phyloP scores from a whole-genome alignment of 2,329 filamentous ascomycete species.

The Phoma sp. region DNA sequence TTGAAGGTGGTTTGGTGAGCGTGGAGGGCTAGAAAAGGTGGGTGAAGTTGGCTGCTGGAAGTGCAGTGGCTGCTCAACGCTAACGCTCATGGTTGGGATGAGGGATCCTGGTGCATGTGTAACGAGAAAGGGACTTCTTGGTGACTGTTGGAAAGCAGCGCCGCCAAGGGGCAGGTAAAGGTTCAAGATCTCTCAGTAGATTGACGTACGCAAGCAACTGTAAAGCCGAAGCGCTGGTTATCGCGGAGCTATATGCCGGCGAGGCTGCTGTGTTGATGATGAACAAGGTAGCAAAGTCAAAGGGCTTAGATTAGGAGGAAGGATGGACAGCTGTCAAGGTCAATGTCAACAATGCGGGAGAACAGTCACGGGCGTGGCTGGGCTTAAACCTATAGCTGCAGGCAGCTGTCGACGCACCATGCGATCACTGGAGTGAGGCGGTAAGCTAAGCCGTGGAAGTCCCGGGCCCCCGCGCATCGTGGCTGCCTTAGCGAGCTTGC shows the following conservation, averaged over 20 bases:
- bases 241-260: background rate
- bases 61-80: conserved; percentile 48
- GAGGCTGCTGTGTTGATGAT: conserved; percentile 1
- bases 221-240: background rate
- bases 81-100: conserved; percentile 49
- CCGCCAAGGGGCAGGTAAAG: background rate
- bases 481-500: conserved; percentile 14
- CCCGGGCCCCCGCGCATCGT: conserved; percentile 21
- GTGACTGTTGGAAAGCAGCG: background rate
- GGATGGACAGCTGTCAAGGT: background rate
- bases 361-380: conserved; percentile 31
- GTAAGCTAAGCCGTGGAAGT: conserved; percentile 25
- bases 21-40: conserved; percentile 42
- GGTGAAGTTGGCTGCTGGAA: conserved; percentile 48
- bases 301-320: background rate
- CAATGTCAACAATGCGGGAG: background rate
- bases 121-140: background rate
- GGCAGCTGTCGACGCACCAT: conserved; percentile 27
- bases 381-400: conserved; percentile 29
- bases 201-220: conserved; percentile 2
- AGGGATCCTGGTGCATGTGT: conserved; percentile 12
- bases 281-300: background rate
- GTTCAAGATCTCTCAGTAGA: background rate
- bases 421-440: conserved; percentile 31
- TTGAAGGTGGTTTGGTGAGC: conserved; percentile 38